These are phyloP conservation scores for Calocybe cyanea DNA, from an alignment of 768 basidiomycete genomes.

Conservation along the genomic window DNA sequence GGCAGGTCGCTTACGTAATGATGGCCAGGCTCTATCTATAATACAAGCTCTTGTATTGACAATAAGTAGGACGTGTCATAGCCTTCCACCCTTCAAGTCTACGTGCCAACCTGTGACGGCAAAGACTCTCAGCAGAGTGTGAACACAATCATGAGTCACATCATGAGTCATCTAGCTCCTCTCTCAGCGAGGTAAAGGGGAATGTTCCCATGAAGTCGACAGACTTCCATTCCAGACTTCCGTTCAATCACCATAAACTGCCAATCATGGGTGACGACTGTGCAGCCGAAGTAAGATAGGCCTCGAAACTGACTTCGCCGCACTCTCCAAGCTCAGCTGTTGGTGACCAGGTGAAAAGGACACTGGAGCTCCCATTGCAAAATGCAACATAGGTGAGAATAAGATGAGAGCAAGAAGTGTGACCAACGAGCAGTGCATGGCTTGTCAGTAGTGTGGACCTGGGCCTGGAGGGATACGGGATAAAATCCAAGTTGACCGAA, in stretches of 20 bases:
- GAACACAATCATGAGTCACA: too few relatives aligned
- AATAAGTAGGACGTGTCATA: background rate
- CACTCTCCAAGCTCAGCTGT: background rate
- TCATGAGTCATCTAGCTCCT: too few relatives aligned
- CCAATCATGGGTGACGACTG: too few relatives aligned
- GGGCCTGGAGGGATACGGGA: background rate
- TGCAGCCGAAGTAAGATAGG: too few relatives aligned
- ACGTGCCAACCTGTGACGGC: too few relatives aligned
- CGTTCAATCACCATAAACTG: too few relatives aligned
- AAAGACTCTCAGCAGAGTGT: too few relatives aligned
- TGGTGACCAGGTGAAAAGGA: slow-evolving; percentile 2
- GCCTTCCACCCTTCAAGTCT: background rate
- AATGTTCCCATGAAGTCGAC: too few relatives aligned
- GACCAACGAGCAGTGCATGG: slow-evolving; percentile 12
- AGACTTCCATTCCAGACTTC: too few relatives aligned
- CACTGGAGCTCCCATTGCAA: slow-evolving; percentile 8
- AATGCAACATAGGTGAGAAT: slow-evolving; percentile 9
- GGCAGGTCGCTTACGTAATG: slow-evolving; percentile 21
- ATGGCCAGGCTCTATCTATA: background rate
- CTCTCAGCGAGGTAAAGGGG: too few relatives aligned
- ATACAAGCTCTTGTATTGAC: background rate
- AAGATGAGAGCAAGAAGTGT: slow-evolving; percentile 13
- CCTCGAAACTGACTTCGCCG: too few relatives aligned
- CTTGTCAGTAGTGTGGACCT: background rate
- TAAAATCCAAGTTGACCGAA: background rate